These are phyloP conservation scores for Leucogyrophana mollusca DNA, from an alignment of 768 basidiomycete genomes.

Conservation along the genomic window DNA sequence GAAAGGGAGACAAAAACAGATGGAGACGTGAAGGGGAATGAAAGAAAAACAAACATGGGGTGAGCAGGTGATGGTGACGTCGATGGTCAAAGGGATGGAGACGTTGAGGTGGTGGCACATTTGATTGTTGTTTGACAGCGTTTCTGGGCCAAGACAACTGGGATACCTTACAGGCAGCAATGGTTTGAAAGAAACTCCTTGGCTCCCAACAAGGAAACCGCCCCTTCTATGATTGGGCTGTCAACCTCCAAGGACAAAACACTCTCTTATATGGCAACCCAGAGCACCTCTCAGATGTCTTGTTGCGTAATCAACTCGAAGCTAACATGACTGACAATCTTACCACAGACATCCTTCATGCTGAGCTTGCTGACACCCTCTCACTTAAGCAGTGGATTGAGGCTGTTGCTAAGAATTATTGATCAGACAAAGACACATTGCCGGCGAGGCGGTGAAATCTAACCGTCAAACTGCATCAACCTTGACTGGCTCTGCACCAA, in stretches of 20 bases:
- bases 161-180: no score
- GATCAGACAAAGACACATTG: neutral
- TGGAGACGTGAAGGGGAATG: no score
- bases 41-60: no score
- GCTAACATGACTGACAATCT: slow-evolving; percentile 14
- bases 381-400: no score
- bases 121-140: no score
- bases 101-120: no score
- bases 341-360: neutral
- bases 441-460: slow-evolving; percentile 1
- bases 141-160: no score
- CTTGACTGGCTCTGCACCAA: no score
- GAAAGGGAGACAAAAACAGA: no score
- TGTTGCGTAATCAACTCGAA: slow-evolving; percentile 14
- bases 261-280: slow-evolving; percentile 7
- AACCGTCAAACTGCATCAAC: neutral
- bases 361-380: neutral
- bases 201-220: neutral
- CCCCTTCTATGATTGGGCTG: slow-evolving; percentile 11
- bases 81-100: no score
- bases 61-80: no score
- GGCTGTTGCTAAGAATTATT: neutral
- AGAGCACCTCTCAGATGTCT: slow-evolving; percentile 8
- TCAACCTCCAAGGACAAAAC: slow-evolving; percentile 12
- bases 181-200: slow-evolving; percentile 3